Evolutionary conservation across 805 yeast genomes (phyloP).

Genomic region (Saccharomycopsis schoenii): DNA sequence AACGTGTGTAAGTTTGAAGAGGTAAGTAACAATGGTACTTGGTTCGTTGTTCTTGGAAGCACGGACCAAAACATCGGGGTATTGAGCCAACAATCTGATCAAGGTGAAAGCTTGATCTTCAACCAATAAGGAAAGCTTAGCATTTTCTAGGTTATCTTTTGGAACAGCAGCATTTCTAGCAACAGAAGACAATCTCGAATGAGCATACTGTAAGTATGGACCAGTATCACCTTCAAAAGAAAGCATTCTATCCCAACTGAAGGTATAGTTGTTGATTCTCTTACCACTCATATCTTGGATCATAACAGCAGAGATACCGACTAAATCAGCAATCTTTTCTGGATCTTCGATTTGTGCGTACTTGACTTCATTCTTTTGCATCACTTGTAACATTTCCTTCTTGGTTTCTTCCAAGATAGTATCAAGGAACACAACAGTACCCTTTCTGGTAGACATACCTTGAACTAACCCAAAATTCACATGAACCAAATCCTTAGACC

Average conservation of each 20-base stretch:
- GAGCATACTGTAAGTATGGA: constrained; percentile 97
- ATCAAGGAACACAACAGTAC: constrained; percentile 97
- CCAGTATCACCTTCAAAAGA: constrained; percentile 99
- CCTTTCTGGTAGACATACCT: constrained; percentile 98
- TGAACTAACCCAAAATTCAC: constrained; percentile 95
- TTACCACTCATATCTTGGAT: constrained; percentile 98
- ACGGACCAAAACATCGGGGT: constrained; percentile 80
- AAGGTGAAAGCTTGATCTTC: constrained; percentile 66
- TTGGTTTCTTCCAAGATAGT: constrained; percentile 87
- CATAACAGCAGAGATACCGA: constrained; percentile 97
- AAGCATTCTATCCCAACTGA: constrained; percentile 96
- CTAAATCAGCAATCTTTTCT: constrained; percentile 86
- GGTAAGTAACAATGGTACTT: constrained; percentile 84
- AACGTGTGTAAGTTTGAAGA: constrained; percentile 85
- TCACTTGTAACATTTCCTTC: constrained; percentile 91
- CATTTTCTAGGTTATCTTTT: constrained; percentile 33
- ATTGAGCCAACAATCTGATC: constrained; percentile 73
- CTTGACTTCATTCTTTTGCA: constrained; percentile 84
- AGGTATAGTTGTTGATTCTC: constrained; percentile 91
- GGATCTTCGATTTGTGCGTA: constrained; percentile 91
- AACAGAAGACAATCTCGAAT: constrained; percentile 90
- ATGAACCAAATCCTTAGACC: constrained; percentile 77
- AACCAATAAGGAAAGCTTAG: constrained; percentile 51
- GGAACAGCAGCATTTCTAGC: constrained; percentile 68
- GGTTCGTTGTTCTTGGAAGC: constrained; percentile 86